Percentiles rank a stretch among this genome's conserved stretches.
phyloP scores from a whole-genome alignment of 176 grass and related monocot species.

The Poa pratensis region DNA sequence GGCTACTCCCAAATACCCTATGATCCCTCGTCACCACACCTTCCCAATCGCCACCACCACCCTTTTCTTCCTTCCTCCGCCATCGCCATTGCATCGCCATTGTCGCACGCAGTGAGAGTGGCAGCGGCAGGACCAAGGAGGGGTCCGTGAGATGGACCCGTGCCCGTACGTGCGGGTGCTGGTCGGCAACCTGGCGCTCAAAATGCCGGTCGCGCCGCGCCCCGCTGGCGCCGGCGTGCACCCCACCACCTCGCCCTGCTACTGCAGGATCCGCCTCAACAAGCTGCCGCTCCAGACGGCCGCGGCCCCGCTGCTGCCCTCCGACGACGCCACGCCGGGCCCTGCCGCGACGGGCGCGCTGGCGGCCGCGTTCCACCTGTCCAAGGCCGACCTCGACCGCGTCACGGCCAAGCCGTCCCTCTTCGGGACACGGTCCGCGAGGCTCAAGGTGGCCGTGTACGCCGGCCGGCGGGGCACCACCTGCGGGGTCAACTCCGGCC shows the following conservation, averaged over 20 bases:
- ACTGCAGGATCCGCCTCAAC: constrained; percentile 86
- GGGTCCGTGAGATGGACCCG: constrained; percentile 66
- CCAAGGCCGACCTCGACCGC: constrained; percentile 63
- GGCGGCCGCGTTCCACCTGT: constrained; percentile 72
- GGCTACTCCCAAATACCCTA: constrained; percentile 45
- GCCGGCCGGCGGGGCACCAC: constrained; percentile 47
- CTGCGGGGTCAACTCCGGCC: constrained; percentile 39
- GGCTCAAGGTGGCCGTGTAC: constrained; percentile 74
- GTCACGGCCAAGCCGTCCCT: constrained; percentile 50
- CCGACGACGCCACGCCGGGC: constrained; percentile 6
- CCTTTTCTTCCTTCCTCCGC: neutral
- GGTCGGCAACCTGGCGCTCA: constrained; percentile 80
- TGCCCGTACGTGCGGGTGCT: constrained; percentile 95
- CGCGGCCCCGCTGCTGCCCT: constrained; percentile 45
- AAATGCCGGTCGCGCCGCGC: constrained; percentile 58
- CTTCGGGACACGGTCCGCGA: constrained; percentile 36
- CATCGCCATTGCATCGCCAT: neutral
- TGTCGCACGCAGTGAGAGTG: neutral
- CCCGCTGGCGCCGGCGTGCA: constrained; percentile 61
- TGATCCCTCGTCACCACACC: constrained; percentile 49
- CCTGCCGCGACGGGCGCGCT: constrained; percentile 36
- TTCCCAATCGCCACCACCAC: neutral
- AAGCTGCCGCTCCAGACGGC: constrained; percentile 63
- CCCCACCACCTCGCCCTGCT: constrained; percentile 65
- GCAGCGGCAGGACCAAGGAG: too few relatives aligned